Conservation (phyloP, 164 flowering plant species). For the Kingdonia uniflora region DNA sequence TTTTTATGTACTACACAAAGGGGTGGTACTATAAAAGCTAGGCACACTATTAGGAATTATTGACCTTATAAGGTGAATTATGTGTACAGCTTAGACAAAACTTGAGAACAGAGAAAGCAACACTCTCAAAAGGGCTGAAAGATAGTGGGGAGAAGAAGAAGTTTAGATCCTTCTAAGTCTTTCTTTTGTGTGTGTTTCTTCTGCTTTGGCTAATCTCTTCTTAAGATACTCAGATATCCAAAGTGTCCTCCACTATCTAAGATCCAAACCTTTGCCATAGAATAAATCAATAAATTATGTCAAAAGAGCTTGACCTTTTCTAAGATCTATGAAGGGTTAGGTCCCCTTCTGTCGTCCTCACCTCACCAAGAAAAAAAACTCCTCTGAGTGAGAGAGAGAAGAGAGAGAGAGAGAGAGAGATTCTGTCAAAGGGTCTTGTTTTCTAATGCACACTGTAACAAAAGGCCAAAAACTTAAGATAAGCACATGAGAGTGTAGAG, state of each 20-base stretch:
- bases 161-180: neutral
- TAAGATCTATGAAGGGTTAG: slow-evolving; percentile 25
- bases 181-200: slow-evolving; percentile 26
- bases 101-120: neutral
- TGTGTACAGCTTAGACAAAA: neutral
- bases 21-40: too few species aligned
- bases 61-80: neutral
- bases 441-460: slow-evolving; percentile 8
- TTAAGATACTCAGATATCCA: slow-evolving; percentile 20
- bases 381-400: slow-evolving; percentile 9
- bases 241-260: slow-evolving; percentile 42
- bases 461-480: slow-evolving; percentile 13
- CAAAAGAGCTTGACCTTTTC: slow-evolving; percentile 33
- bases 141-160: slow-evolving; percentile 5
- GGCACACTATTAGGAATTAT: neutral
- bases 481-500: slow-evolving; percentile 3
- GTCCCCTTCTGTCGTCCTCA: slow-evolving; percentile 29
- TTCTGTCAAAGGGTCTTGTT: slow-evolving; percentile 7
- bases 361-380: slow-evolving; percentile 17
- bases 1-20: neutral
- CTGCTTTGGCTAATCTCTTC: slow-evolving; percentile 35
- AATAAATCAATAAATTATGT: slow-evolving; percentile 28
- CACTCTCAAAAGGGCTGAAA: slow-evolving; percentile 42
- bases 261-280: slow-evolving; percentile 53
- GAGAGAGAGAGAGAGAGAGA: neutral